phyloP scores from a whole-genome alignment of 208 protist species.

The Acanthamoeba triangularis region DNA sequence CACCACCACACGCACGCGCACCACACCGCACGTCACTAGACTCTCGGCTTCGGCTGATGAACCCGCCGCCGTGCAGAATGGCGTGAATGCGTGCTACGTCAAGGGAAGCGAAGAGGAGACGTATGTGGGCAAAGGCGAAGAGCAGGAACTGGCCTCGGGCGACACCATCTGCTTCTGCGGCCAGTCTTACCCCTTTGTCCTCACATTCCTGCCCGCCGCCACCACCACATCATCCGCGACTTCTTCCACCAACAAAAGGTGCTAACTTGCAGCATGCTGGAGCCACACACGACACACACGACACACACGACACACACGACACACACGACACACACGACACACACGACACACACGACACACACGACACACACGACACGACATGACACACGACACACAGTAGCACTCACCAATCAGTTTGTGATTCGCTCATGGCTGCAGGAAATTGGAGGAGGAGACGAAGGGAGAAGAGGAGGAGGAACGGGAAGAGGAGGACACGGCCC shows the following conservation, averaged over 20 bases:
- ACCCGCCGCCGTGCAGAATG: not conserved
- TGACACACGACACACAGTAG: not conserved
- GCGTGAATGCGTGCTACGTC: constrained; percentile 33
- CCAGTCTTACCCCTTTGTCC: constrained; percentile 33
- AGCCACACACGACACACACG: too few relatives aligned
- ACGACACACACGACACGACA: not conserved
- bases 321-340: too few relatives aligned
- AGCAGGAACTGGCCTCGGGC: constrained; percentile 12
- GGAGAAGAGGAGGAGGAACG: constrained; percentile 2
- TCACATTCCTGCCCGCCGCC: not conserved
- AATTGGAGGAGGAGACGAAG: not conserved
- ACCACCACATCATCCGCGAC: not conserved
- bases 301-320: not conserved
- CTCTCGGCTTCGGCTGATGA: not conserved
- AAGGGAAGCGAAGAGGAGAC: not conserved
- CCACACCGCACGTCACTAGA: not conserved
- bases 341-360: not conserved
- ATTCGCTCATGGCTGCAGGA: not conserved
- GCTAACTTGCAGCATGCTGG: not conserved
- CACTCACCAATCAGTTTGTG: too few relatives aligned
- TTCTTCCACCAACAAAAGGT: not conserved
- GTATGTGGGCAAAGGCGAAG: constrained; percentile 27
- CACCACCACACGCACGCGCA: not conserved
- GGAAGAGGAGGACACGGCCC: constrained; percentile 28
- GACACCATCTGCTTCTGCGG: constrained; percentile 60